Conservation (phyloP, 805 yeast species). For the Sugiyamaella valdiviana region DNA sequence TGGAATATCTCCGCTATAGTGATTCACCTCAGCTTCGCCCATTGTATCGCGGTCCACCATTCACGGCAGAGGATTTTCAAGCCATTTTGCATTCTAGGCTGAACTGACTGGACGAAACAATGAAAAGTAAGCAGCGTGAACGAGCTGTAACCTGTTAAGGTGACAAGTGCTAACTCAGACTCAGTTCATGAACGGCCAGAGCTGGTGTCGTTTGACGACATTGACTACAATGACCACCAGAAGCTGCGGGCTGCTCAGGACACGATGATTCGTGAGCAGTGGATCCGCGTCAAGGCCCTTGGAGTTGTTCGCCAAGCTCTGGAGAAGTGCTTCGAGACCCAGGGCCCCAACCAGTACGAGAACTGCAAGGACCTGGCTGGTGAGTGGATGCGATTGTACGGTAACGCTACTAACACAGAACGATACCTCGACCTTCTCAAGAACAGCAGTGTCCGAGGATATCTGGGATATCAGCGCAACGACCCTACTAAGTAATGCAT, state of each 20-base stretch:
- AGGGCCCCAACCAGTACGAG: constrained; percentile 64
- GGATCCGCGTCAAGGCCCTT: constrained; percentile 62
- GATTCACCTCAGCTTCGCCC: not conserved
- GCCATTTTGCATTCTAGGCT: not conserved
- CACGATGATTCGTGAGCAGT: constrained; percentile 73
- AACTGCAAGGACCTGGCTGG: constrained; percentile 76
- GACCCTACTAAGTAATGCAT: constrained; percentile 63
- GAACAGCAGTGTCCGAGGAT: constrained; percentile 61
- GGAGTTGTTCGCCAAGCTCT: constrained; percentile 67
- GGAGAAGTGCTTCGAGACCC: constrained; percentile 58
- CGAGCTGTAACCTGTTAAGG: not conserved
- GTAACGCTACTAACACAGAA: constrained; percentile 20
- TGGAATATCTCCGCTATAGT: not conserved
- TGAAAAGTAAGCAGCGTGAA: constrained; percentile 1
- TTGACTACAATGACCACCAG: constrained; percentile 60
- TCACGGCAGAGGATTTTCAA: not conserved
- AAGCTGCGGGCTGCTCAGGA: constrained; percentile 69
- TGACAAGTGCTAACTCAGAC: constrained; percentile 6
- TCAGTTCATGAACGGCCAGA: constrained; percentile 42
- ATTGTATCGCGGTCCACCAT: not conserved
- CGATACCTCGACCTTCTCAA: constrained; percentile 71
- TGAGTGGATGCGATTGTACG: constrained; percentile 27
- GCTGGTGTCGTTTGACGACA: constrained; percentile 75
- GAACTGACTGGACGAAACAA: not conserved
- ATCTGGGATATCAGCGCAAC: constrained; percentile 80